These are phyloP conservation scores for Lineolata rhizophorae DNA, from an alignment of 495 filamentous ascomycete genomes.

Conservation along the genomic window DNA sequence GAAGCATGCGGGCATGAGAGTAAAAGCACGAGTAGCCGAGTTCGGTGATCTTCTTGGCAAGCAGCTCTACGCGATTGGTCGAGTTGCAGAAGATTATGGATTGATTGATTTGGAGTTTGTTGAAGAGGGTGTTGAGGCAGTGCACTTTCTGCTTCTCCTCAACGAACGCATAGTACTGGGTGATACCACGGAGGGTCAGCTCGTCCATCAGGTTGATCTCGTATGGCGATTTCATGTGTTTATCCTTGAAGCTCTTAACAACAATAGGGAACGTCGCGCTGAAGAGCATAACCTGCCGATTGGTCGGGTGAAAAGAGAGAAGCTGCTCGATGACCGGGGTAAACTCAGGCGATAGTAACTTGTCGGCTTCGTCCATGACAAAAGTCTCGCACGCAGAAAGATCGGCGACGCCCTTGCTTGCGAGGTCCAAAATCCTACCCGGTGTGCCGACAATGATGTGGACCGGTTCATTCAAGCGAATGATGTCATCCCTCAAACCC, in stretches of 20 bases:
- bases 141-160: slow-evolving; percentile 99
- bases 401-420: slow-evolving; percentile 86
- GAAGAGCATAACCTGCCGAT: slow-evolving; percentile 97
- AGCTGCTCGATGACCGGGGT: slow-evolving; percentile 94
- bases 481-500: slow-evolving; percentile 85
- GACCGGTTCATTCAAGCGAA: slow-evolving; percentile 78
- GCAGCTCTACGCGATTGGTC: slow-evolving; percentile 87
- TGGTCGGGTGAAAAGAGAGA: slow-evolving; percentile 78
- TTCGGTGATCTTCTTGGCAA: slow-evolving; percentile 98
- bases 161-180: slow-evolving; percentile 97
- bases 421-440: slow-evolving; percentile 81
- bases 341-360: slow-evolving; percentile 87
- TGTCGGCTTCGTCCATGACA: slow-evolving; percentile 98
- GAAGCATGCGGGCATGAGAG: slow-evolving; percentile 96
- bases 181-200: slow-evolving; percentile 91
- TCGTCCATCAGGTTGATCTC: slow-evolving; percentile 99
- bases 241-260: slow-evolving; percentile 95
- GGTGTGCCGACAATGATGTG: slow-evolving; percentile 97
- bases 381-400: slow-evolving; percentile 93
- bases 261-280: slow-evolving; percentile 91
- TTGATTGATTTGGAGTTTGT: slow-evolving; percentile 97
- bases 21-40: slow-evolving; percentile 99
- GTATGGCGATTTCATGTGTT: slow-evolving; percentile 86
- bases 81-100: slow-evolving; percentile 99
- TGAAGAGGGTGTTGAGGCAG: slow-evolving; percentile 96